Evolutionary conservation across 2,329 filamentous ascomycete genomes (phyloP), one percentile per base, ranked within the genome.

Genomic region (Trichoderma asperellum): DNA sequence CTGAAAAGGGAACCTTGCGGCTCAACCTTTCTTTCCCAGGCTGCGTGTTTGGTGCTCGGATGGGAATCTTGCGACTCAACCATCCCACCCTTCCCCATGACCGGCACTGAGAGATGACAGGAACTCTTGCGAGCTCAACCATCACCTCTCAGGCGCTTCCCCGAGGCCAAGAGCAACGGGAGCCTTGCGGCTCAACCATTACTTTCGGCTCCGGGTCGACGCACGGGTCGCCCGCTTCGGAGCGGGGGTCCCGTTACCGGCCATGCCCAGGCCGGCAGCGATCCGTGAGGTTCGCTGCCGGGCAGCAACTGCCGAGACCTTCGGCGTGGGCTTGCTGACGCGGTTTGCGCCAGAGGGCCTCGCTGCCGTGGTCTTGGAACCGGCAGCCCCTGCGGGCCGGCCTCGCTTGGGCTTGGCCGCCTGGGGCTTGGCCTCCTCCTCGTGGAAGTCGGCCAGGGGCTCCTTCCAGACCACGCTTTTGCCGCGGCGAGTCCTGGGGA

Each of bases 391-490:
- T 35, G 74, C 60, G 56, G 70, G 49, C 62, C 71, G 71, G 47
- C 74, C 73, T 64, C 71, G 73, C 72, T 73, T 74, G 60, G 76
- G 68, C 74, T 73, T 72, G 74, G 74, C 72, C 40, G 18, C 40
- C 40, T 43, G 40, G 40, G 40, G 40, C 40, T 43, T 43, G 16
- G 40, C 40, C 18, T 6, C 40, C 29, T 72, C 70, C 40, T 75
- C 75, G 57, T 78, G 74, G 63, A 75, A 72, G 29, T 73, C 72
- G 66, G 73, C 75, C 5, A 81, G 68, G 29, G 79, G 79, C 16
- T 77, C 74, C 47, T 75, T 79, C 79, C 79, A 81, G 27, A 71
- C 75, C 24, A 81, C 79, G 24, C 68, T 74, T 73, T 78, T 79
- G 63, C 75, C 73, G 52, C 70, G 63, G 66, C 71, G 75, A 24